Percentiles rank a stretch among this genome's conserved stretches.
Evolutionary conservation across 1,284 basidiomycete genomes (phyloP).

Genomic region (Sanghuangporus weigelae): DNA sequence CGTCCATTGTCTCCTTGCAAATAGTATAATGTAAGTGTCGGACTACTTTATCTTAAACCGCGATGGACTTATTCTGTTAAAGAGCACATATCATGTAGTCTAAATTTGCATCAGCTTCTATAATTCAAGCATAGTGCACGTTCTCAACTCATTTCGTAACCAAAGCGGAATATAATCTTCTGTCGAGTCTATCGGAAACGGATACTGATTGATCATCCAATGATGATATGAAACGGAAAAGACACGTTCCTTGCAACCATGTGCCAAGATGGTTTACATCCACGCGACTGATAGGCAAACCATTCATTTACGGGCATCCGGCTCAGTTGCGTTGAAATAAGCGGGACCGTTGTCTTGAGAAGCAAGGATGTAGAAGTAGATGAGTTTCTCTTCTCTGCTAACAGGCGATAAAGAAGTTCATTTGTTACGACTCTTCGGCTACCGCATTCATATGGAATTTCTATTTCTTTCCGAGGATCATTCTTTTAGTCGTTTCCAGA

Average conservation of each 20-base stretch:
- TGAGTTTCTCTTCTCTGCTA: neutral
- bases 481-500: neutral
- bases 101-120: neutral
- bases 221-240: neutral
- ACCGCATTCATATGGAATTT: neutral
- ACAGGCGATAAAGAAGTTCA: neutral
- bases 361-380: neutral
- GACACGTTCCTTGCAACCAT: neutral
- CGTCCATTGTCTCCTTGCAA: neutral
- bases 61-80: neutral
- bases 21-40: neutral
- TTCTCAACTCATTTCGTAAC: neutral
- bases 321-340: neutral
- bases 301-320: neutral
- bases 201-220: neutral
- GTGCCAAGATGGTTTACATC: neutral
- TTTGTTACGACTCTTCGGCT: neutral
- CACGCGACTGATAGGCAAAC: neutral
- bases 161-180: neutral
- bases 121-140: neutral
- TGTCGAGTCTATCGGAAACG: neutral
- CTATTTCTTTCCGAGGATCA: neutral
- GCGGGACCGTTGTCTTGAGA: neutral
- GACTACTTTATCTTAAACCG: neutral
- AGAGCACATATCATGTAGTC: neutral